Evolutionary conservation across 805 yeast species (phyloP).

Genomic region (Torulaspora delbrueckii): DNA sequence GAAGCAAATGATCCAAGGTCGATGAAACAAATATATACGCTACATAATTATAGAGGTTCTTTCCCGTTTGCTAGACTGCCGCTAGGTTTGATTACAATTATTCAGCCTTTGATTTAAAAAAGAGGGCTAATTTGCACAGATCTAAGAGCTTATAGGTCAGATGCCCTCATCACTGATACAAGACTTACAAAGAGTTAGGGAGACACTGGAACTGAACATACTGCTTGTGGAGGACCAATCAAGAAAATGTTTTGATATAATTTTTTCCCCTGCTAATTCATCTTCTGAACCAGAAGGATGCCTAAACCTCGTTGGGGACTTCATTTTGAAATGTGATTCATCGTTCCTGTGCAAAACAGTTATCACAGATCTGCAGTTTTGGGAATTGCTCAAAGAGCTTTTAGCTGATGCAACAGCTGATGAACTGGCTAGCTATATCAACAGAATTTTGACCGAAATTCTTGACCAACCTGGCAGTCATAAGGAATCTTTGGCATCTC

Average conservation of each 20-base stretch:
- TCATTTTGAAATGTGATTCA: slow-evolving; percentile 14
- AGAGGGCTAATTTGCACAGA: background rate
- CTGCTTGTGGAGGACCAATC: slow-evolving; percentile 6
- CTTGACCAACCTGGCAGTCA: slow-evolving; percentile 8
- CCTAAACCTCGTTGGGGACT: slow-evolving; percentile 9
- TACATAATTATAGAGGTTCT: no score
- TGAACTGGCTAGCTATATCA: slow-evolving; percentile 9
- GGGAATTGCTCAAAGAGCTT: slow-evolving; percentile 9
- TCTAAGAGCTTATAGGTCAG: background rate
- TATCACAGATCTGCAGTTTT: slow-evolving; percentile 8
- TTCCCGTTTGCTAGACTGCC: no score
- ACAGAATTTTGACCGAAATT: slow-evolving; percentile 10
- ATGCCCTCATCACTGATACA: background rate
- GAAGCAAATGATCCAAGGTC: background rate
- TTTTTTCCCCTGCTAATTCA: slow-evolving; percentile 2
- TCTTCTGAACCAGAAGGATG: background rate
- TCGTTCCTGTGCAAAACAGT: slow-evolving; percentile 10
- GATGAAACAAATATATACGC: no score
- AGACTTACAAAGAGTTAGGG: slow-evolving; percentile 1
- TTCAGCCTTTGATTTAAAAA: background rate
- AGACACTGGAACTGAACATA: slow-evolving; percentile 1
- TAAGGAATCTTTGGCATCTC: slow-evolving; percentile 5
- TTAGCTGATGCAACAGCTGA: slow-evolving; percentile 12
- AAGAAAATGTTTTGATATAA: slow-evolving; percentile 6
- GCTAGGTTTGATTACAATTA: background rate